Conservation (phyloP, 179 eudicot genomes). For the Spergularia azorica region DNA sequence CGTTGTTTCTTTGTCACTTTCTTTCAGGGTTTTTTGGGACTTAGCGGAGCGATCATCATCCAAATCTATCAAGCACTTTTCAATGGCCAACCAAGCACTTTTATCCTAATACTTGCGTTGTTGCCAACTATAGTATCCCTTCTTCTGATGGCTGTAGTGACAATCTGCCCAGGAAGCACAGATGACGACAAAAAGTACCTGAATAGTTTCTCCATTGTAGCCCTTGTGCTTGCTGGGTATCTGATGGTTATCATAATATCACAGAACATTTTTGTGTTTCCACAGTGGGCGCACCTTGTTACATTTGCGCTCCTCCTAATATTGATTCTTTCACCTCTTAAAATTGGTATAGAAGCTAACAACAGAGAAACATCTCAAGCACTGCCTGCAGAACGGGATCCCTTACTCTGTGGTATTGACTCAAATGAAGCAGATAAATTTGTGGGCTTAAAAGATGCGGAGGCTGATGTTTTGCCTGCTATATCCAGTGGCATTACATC, state of each 20-base stretch:
- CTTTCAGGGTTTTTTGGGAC: conserved; percentile 79
- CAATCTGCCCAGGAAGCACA: conserved; percentile 33
- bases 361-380: conserved; percentile 13
- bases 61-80: conserved; percentile 64
- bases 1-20: conserved; percentile 16
- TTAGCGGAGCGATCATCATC: conserved; percentile 83
- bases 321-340: conserved; percentile 52
- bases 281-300: conserved; percentile 40
- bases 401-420: conserved; percentile 9
- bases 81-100: conserved; percentile 52
- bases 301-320: conserved; percentile 41
- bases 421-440: conserved; percentile 15
- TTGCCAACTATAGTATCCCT: conserved; percentile 55
- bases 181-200: conserved; percentile 56
- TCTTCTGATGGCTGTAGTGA: conserved; percentile 64
- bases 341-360: conserved; percentile 34
- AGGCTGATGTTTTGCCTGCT: conserved; percentile 21
- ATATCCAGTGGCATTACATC: conserved; percentile 11
- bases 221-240: conserved; percentile 59
- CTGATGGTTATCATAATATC: conserved; percentile 56
- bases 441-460: conserved; percentile 4
- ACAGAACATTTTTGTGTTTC: conserved; percentile 47
- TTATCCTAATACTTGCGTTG: conserved; percentile 69
- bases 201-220: conserved; percentile 56
- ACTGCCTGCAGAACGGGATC: not conserved